These are phyloP conservation scores for Colletotrichum endophyticum DNA, from an alignment of 2,329 filamentous ascomycete species.

Conservation along the genomic window DNA sequence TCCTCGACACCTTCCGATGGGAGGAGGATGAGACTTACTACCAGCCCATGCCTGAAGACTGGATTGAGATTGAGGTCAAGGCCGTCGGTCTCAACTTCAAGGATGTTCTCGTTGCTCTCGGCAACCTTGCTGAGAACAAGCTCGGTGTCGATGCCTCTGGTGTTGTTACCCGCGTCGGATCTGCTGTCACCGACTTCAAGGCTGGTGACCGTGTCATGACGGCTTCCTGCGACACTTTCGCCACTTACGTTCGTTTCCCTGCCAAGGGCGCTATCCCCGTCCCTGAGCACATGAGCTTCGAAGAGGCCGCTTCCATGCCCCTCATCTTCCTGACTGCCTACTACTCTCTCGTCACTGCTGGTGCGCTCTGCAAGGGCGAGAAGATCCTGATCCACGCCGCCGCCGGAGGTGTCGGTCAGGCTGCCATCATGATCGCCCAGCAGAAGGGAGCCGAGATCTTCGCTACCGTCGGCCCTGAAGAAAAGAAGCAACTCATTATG, in stretches of 20 bases:
- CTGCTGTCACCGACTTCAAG: conserved; percentile 29
- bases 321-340: conserved; percentile 32
- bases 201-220: conserved; percentile 33
- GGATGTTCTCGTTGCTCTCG: conserved; percentile 31
- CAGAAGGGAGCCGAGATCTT: conserved; percentile 45
- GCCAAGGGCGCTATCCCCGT: conserved; percentile 35
- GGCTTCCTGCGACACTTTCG: conserved; percentile 23
- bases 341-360: conserved; percentile 29
- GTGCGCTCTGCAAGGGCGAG: conserved; percentile 39
- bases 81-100: conserved; percentile 31
- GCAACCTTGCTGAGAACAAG: conserved; percentile 23
- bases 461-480: conserved; percentile 38
- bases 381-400: conserved; percentile 44
- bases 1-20: conserved; percentile 29
- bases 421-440: conserved; percentile 41
- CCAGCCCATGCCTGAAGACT: neutral
- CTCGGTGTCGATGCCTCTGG: conserved; percentile 38
- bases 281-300: conserved; percentile 40
- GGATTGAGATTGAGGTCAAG: conserved; percentile 29
- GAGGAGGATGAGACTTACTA: conserved; percentile 20
- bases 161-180: conserved; percentile 34
- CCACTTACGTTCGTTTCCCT: conserved; percentile 24
- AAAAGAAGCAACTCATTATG: conserved; percentile 34
- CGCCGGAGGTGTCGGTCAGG: conserved; percentile 42
- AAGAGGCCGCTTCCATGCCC: conserved; percentile 37